Conservation (phyloP, 2,329 filamentous ascomycete species). For the Pseudogymnoascus sp. region DNA sequence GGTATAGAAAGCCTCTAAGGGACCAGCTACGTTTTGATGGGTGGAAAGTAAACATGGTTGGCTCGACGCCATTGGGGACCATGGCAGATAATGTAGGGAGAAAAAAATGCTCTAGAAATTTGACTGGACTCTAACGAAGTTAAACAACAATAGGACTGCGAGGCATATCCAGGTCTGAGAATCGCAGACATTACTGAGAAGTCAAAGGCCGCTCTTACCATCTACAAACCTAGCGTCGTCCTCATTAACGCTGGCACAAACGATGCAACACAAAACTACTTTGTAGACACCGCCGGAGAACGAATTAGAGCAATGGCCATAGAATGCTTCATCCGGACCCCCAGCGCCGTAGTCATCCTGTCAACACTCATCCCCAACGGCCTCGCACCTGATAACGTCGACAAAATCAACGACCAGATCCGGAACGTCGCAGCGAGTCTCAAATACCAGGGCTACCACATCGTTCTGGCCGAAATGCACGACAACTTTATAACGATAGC, state of each 20-base stretch:
- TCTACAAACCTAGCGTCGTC: conserved; percentile 10
- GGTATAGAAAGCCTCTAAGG: neutral
- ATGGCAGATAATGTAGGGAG: conserved; percentile 11
- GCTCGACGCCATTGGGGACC: neutral
- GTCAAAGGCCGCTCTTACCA: neutral
- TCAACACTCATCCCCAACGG: neutral
- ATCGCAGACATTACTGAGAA: conserved; percentile 3
- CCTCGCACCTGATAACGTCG: neutral
- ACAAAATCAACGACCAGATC: neutral
- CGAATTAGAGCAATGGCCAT: neutral
- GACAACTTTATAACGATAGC: too few species aligned
- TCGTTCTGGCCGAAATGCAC: neutral
- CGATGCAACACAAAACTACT: neutral
- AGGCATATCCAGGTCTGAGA: neutral
- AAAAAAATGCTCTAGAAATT: too few species aligned
- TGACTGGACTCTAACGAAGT: too few species aligned
- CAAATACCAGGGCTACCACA: neutral
- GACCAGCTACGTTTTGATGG: conserved; percentile 9
- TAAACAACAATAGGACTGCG: neutral
- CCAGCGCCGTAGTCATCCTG: neutral
- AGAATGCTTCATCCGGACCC: neutral
- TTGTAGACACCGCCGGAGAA: neutral
- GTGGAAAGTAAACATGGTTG: conserved; percentile 12
- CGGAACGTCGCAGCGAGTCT: neutral
- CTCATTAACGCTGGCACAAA: conserved; percentile 11